Evolutionary conservation across 2,329 filamentous ascomycete species (phyloP), one percentile per base, ranked within the genome.

Genomic region (Didymosphaeria variabile): DNA sequence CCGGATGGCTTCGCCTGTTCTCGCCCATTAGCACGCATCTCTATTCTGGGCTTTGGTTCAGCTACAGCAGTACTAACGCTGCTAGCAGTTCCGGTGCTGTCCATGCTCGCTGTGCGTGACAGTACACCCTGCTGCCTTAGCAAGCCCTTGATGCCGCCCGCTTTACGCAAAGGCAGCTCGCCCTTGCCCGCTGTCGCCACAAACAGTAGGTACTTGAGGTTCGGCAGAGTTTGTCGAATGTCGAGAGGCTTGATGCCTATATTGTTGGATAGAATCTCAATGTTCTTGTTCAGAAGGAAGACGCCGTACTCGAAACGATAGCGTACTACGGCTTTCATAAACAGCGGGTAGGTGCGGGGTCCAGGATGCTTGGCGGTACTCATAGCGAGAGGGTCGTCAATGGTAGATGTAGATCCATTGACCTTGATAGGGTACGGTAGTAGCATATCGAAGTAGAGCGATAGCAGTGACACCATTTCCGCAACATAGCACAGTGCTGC

Each of bases 281-380:
- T 94, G 73, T 98, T 84, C 79, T 98, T 97, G 81, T 98, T 98
- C 15, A 99, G 85, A n/a, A 98, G 82, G 71, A 98, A 99, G 74
- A 97, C 95, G 12, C 85, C 95, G 76, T 98, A 99, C 71, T 98
- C 94, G 77, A 98, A 98, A 2, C 94, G 89, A 81, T 94, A 98
- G 49, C 93, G 88, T 0, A 93, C 88, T 2, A 87, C 86, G 72
- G 86, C 85, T 61, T 82, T 83, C 81, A 91, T 79, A 77, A 94
- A 94, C 0, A 99, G 85, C 0, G 95, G 95, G 70, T 97, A 99
- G 0, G 68, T 74, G 19, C 76, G 69, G 1, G 67, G 70, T 19
- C 71, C 69, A 42, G 64, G 68, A 36, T 66, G 65, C 9, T 36
- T 58, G 86, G 75, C 66, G 82, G 79, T 59, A 74, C 77, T 53